A percentile compares a stretch with the other conserved stretches of the same genome.
phyloP scores from a whole-genome alignment of 768 basidiomycete genomes.

The Psilocybe cubensis region DNA sequence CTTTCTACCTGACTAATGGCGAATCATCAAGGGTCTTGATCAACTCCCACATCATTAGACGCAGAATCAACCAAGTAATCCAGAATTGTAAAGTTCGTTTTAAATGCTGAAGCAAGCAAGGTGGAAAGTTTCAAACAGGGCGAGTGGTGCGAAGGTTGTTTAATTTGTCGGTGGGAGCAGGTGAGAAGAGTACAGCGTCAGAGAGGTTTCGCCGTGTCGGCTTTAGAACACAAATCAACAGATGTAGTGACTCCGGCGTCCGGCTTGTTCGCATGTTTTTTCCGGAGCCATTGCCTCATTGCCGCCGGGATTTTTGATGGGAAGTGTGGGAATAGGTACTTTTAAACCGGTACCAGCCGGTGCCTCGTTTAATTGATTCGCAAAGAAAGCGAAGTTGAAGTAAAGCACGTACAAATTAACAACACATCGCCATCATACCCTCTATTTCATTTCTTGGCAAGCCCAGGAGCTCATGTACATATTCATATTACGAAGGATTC shows the following conservation, averaged over 20 bases:
- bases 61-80: neutral
- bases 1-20: conserved; percentile 21
- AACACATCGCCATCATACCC: too few species aligned
- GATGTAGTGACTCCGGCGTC: neutral
- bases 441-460: too few species aligned
- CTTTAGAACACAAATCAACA: neutral
- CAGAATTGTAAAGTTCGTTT: neutral
- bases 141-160: neutral
- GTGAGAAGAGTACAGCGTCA: neutral
- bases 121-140: neutral
- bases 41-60: conserved; percentile 16
- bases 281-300: neutral
- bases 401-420: too few species aligned
- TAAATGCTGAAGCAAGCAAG: neutral
- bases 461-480: too few species aligned
- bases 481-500: too few species aligned
- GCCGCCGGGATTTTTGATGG: neutral
- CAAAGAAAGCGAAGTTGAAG: too few species aligned
- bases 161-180: neutral
- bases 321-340: neutral
- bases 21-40: conserved; percentile 15
- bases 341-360: neutral
- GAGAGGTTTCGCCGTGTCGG: neutral
- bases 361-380: neutral
- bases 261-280: neutral